These are phyloP conservation scores for Ricinus communis DNA, from an alignment of 345 rosid genomes.

Conservation along the genomic window DNA sequence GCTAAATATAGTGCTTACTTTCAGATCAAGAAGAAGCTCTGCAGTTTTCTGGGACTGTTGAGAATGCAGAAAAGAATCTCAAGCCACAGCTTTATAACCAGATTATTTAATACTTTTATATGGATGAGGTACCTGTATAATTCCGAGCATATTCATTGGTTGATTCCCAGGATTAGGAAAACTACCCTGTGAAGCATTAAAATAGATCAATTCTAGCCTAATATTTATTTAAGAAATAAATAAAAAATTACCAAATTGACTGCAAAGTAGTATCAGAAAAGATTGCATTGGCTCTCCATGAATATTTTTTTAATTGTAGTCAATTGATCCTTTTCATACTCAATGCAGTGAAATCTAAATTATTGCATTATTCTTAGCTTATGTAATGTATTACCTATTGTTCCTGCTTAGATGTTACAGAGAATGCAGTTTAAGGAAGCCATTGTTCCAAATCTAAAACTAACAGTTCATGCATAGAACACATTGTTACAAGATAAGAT, in stretches of 20 bases:
- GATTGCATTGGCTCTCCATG: not conserved
- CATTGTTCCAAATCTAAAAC: not conserved
- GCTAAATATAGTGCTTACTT: conserved; percentile 59
- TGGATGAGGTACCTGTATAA: conserved; percentile 62
- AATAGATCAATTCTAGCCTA: not conserved
- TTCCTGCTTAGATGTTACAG: not conserved
- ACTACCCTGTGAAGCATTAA: conserved; percentile 40
- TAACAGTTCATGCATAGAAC: not conserved
- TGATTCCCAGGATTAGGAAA: conserved; percentile 38
- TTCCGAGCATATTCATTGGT: conserved; percentile 78
- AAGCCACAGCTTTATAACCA: conserved; percentile 10
- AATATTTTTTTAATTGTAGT: not conserved
- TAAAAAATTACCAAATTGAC: not conserved
- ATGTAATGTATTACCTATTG: not conserved
- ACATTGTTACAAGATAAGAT: not conserved
- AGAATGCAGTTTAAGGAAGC: not conserved
- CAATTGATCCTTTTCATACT: not conserved
- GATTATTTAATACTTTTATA: conserved; percentile 1
- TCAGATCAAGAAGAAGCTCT: conserved; percentile 85
- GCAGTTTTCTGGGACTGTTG: conserved; percentile 89
- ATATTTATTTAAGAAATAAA: not conserved
- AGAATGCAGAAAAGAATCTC: conserved; percentile 24
- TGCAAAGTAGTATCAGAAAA: not conserved
- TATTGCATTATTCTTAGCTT: not conserved
- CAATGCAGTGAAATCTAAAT: not conserved